A percentile compares a stretch with the other conserved stretches of the same genome.
These are phyloP conservation scores for Calonectria leucothoes DNA, from an alignment of 2,329 filamentous ascomycete genomes.

Conservation along the genomic window DNA sequence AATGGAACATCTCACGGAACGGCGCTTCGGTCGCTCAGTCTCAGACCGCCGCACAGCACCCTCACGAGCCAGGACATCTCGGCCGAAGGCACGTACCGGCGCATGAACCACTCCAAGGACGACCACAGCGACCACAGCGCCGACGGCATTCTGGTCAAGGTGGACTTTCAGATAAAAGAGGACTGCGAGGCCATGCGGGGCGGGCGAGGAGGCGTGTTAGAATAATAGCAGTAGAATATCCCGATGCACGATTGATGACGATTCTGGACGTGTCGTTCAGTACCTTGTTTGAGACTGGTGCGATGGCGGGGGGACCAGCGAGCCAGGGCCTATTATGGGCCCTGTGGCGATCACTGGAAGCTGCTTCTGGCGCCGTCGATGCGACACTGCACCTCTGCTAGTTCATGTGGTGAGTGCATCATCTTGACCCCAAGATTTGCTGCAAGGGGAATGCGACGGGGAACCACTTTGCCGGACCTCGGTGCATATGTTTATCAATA, in stretches of 20 bases:
- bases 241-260: background rate
- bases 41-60: slow-evolving; percentile 44
- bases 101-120: slow-evolving; percentile 31
- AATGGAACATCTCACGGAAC: slow-evolving; percentile 39
- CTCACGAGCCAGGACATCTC: slow-evolving; percentile 42
- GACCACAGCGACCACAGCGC: slow-evolving; percentile 38
- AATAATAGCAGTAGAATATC: background rate
- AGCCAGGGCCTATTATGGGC: background rate
- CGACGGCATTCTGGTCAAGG: slow-evolving; percentile 49
- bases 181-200: slow-evolving; percentile 4
- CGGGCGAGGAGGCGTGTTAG: background rate
- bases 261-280: background rate
- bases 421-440: background rate
- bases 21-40: slow-evolving; percentile 44
- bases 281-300: background rate
- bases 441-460: too few species aligned
- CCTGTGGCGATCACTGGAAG: background rate
- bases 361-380: background rate
- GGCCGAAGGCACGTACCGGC: slow-evolving; percentile 37
- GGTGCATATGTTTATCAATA: background rate
- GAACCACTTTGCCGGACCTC: background rate
- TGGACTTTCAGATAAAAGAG: slow-evolving; percentile 51
- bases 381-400: too few species aligned
- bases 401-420: background rate
- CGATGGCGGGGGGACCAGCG: background rate